Conservation (phyloP, 1,284 basidiomycete genomes). For the Microbotryomycetes sp. region DNA sequence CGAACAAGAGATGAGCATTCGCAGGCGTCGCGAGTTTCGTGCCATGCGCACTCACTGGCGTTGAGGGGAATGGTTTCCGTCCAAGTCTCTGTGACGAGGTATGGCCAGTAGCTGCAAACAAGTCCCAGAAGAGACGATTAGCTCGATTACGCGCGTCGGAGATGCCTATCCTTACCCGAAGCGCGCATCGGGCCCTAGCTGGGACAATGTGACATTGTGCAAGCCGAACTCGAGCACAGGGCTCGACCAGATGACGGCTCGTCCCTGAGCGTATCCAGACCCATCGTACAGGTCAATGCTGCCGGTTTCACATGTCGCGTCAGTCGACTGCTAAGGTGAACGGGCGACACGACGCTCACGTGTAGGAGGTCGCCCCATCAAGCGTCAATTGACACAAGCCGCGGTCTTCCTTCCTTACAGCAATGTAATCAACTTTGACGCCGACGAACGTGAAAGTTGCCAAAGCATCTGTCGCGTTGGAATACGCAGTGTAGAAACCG, state of each 20-base stretch:
- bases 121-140: background rate
- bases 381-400: slow-evolving; percentile 23
- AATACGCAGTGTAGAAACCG: slow-evolving; percentile 20
- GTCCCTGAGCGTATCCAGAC: slow-evolving; percentile 11
- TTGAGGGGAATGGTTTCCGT: slow-evolving; percentile 20
- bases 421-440: slow-evolving; percentile 18
- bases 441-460: slow-evolving; percentile 31
- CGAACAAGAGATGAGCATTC: background rate
- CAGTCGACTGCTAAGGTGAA: background rate
- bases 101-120: slow-evolving; percentile 25
- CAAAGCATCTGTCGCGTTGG: slow-evolving; percentile 19
- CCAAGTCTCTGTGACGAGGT: slow-evolving; percentile 29
- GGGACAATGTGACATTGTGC: slow-evolving; percentile 26
- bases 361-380: slow-evolving; percentile 13
- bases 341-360: background rate
- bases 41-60: slow-evolving; percentile 14
- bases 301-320: background rate
- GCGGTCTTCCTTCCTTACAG: slow-evolving; percentile 21
- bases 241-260: slow-evolving; percentile 19
- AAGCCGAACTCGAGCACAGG: slow-evolving; percentile 16
- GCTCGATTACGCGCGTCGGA: background rate
- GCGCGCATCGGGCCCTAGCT: slow-evolving; percentile 23
- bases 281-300: slow-evolving; percentile 29
- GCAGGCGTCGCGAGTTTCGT: background rate
- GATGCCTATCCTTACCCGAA: slow-evolving; percentile 18